A percentile compares a stretch with the other conserved stretches of the same genome.
Conservation (phyloP, 306 rosid genomes). For the Dalbergia cultrata region DNA sequence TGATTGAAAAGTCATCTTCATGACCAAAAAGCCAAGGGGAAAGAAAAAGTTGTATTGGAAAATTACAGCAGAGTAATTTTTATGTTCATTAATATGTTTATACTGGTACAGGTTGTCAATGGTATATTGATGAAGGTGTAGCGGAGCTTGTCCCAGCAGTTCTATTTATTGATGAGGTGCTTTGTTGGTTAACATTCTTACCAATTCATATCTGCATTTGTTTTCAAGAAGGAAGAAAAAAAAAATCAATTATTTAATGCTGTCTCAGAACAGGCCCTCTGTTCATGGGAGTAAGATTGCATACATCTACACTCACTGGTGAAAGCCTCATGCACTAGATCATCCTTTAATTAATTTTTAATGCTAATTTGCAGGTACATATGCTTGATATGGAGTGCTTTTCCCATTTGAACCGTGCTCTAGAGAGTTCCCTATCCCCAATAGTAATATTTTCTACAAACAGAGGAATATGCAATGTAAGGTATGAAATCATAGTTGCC, state of each 20-base stretch:
- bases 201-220: slow-evolving; percentile 11
- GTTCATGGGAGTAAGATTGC: no score
- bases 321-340: no score
- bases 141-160: slow-evolving; percentile 99
- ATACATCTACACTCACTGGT: no score
- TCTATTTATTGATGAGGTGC: slow-evolving; percentile 81
- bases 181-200: slow-evolving; percentile 7
- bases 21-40: slow-evolving; percentile 3
- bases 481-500: slow-evolving; percentile 60
- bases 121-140: slow-evolving; percentile 94
- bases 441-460: slow-evolving; percentile 97
- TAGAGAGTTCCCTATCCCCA: slow-evolving; percentile 96
- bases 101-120: slow-evolving; percentile 80
- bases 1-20: background rate
- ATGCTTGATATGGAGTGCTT: slow-evolving; percentile 98
- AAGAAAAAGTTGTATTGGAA: background rate
- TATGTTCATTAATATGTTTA: slow-evolving; percentile 7
- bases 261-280: no score
- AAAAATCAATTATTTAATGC: no score
- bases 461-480: slow-evolving; percentile 95
- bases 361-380: slow-evolving; percentile 72
- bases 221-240: background rate
- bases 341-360: slow-evolving; percentile 5
- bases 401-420: slow-evolving; percentile 93
- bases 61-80: background rate